phyloP scores from a whole-genome alignment of 495 filamentous ascomycete species.

The Beverwykella pulmonaria region DNA sequence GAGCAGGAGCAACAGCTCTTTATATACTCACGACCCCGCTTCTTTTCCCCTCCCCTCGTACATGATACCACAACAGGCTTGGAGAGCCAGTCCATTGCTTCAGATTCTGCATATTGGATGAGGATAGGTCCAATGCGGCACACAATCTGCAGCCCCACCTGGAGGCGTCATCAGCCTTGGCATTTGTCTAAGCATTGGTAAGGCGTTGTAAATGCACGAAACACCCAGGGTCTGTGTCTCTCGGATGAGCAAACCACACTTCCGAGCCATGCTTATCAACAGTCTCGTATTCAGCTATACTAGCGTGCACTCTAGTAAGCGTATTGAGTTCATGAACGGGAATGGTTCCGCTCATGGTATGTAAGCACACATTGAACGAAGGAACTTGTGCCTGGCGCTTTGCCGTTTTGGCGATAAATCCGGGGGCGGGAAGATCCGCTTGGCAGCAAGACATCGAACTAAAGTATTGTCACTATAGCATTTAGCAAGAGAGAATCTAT shows the following conservation, averaged over 20 bases:
- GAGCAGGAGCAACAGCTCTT: background rate
- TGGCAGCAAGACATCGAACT: background rate
- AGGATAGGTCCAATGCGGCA: background rate
- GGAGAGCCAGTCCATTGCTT: background rate
- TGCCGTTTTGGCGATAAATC: background rate
- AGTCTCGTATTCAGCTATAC: background rate
- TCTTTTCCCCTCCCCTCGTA: no score
- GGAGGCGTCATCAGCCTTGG: background rate
- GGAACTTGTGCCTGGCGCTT: conserved; percentile 2
- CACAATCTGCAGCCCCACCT: background rate
- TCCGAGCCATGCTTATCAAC: background rate
- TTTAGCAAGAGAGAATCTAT: no score
- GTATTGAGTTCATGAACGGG: no score
- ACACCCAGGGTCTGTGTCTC: background rate
- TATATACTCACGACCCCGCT: background rate
- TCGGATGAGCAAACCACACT: background rate
- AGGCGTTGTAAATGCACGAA: background rate
- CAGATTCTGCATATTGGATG: background rate
- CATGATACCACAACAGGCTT: no score
- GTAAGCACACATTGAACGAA: no score
- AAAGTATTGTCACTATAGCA: background rate
- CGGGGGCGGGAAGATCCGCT: background rate
- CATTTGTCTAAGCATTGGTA: background rate
- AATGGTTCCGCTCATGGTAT: no score
- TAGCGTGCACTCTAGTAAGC: background rate